Evolutionary conservation across 345 rosid species (phyloP).

Genomic region (Rhodomyrtus tomentosa): DNA sequence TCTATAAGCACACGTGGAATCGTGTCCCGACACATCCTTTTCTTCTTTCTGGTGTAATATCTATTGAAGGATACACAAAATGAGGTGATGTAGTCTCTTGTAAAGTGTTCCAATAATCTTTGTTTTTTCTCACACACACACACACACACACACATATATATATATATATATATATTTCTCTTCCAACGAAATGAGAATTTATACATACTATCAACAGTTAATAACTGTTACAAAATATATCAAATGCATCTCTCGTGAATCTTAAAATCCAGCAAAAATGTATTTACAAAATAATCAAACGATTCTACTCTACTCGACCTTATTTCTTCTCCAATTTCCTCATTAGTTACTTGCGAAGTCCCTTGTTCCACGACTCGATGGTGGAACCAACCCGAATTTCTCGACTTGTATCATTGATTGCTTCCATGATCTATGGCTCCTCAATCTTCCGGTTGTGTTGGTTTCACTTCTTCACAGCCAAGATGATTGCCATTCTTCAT

Average conservation of each 20-base stretch:
- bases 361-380: background rate
- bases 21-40: background rate
- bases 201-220: background rate
- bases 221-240: background rate
- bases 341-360: background rate
- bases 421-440: background rate
- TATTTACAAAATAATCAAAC: background rate
- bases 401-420: background rate
- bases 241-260: background rate
- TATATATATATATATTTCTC: too few relatives aligned
- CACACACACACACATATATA: too few relatives aligned
- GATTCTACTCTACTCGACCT: background rate
- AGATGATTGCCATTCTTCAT: background rate
- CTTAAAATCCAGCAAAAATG: background rate
- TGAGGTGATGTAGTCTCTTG: too few relatives aligned
- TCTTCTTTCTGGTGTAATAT: background rate
- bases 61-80: background rate
- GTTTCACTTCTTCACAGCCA: background rate
- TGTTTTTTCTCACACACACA: too few relatives aligned
- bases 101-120: too few relatives aligned
- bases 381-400: background rate
- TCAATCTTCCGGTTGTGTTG: background rate
- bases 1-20: background rate
- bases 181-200: too few relatives aligned
- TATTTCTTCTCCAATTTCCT: background rate